Conservation (phyloP, 495 filamentous ascomycete species). For the Opeltia flavorubescens region DNA sequence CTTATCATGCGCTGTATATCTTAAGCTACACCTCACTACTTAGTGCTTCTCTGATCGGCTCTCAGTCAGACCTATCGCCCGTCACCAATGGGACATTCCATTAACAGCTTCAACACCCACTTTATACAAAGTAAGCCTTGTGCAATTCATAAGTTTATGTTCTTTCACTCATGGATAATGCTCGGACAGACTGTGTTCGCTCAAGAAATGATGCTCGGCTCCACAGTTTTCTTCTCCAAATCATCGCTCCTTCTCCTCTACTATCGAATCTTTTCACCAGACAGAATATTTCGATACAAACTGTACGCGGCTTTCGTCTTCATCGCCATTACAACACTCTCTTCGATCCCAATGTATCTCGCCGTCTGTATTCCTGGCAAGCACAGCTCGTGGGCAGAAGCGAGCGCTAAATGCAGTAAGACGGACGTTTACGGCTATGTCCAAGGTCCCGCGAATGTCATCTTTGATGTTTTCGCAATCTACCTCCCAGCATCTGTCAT, state of each 20-base stretch:
- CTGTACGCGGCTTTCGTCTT: not conserved
- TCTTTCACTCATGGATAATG: not conserved
- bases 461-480: not conserved
- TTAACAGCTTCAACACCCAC: not conserved
- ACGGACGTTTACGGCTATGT: not conserved
- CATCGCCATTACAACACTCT: not conserved
- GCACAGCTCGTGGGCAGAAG: not conserved
- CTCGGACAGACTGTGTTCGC: not conserved
- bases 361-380: not conserved
- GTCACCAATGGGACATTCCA: not conserved
- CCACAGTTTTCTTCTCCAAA: not conserved
- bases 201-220: not conserved
- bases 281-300: not conserved
- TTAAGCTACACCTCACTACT: not conserved
- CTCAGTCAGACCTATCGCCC: not conserved
- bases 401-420: not conserved
- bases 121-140: not conserved
- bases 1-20: not conserved
- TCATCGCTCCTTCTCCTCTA: not conserved
- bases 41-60: not conserved
- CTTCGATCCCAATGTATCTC: not conserved
- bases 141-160: not conserved
- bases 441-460: not conserved
- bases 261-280: not conserved
- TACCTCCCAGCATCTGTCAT: not conserved